A percentile compares a stretch with the other conserved stretches of the same genome.
Evolutionary conservation across 2,329 filamentous ascomycete genomes (phyloP).

Genomic region (Fonsecaea monophora): DNA sequence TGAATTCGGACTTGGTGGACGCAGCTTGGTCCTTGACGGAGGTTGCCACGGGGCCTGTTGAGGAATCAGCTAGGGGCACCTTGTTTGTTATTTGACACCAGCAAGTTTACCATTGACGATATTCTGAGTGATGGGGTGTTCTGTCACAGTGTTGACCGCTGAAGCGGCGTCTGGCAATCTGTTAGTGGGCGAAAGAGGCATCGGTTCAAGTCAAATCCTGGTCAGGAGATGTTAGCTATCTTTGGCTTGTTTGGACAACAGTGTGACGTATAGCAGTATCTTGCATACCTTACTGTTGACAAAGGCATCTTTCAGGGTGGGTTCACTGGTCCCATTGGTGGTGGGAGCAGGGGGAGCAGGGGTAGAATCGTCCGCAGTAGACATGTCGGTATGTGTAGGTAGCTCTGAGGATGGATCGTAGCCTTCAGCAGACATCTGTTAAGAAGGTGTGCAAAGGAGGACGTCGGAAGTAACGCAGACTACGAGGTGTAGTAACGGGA

Average conservation of each 20-base stretch:
- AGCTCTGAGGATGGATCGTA: slow-evolving; percentile 17
- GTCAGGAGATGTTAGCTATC: slow-evolving; percentile 19
- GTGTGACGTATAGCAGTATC: neutral
- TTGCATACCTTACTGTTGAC: slow-evolving; percentile 38
- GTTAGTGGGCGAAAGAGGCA: slow-evolving; percentile 20
- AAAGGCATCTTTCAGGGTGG: slow-evolving; percentile 30
- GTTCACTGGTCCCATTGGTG: slow-evolving; percentile 23
- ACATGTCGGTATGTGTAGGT: slow-evolving; percentile 23
- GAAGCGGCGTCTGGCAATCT: slow-evolving; percentile 53
- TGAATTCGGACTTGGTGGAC: slow-evolving; percentile 64
- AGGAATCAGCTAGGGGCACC: slow-evolving; percentile 8
- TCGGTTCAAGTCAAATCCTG: slow-evolving; percentile 5
- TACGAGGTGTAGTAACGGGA: neutral
- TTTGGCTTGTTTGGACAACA: neutral
- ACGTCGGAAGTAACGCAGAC: slow-evolving; percentile 9
- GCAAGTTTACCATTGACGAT: slow-evolving; percentile 39
- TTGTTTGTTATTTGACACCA: slow-evolving; percentile 3
- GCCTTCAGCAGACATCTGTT: slow-evolving; percentile 21
- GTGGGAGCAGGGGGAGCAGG: slow-evolving; percentile 24
- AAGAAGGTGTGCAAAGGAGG: neutral
- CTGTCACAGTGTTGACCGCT: slow-evolving; percentile 56
- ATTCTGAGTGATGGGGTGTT: slow-evolving; percentile 59
- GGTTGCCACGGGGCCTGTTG: slow-evolving; percentile 62
- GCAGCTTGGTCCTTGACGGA: slow-evolving; percentile 63
- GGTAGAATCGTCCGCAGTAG: slow-evolving; percentile 13